Evolutionary conservation across 106 monocot genomes (phyloP), one percentile per base, ranked within the genome.

Genomic region (Xerophyta viscosa): DNA sequence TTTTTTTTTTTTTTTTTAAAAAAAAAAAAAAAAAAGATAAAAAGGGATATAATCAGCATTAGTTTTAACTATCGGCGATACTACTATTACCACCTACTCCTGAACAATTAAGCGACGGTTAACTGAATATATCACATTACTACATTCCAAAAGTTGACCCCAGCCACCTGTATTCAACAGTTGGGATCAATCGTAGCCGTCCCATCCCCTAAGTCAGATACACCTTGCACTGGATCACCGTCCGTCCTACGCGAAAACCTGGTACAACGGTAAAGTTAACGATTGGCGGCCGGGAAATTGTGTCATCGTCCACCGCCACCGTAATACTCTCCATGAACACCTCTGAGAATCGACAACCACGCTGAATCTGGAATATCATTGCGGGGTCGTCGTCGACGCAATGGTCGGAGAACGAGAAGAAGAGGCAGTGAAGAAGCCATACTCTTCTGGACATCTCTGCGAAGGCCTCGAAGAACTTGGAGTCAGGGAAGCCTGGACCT

Each of bases 281-380:
- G 0, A 15, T 41, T 10, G 39, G 45, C 19, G 8, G 3, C 19
- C 7, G 41, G 9, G 31, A 52, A 8, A n/a, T n/a, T n/a, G n/a
- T n/a, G n/a, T 8, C 52, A 20, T 20, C 73, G 7, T 24, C 62
- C 29, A 25, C 66, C 3, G 54, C 65, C 29, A 71, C 62, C 1
- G 23, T 62, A 5, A 98, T 71, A 45, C 71, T 98, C 66, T 96
- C 82, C 96, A 98, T 89, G 72, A 68, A 89, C 8, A 98, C 89
- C 62, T 89, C 89, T 1, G 96, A 98, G 71, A 89, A 98, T 19
- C 86, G 56, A 25, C 42, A 27, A 10, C 89, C 96, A 3, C 50
- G 60, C 23, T 41, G 42, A 27, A 46, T 81, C 58, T 79, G 78
- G 36, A 86, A 92, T 46, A n/a, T n/a, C n/a, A 87, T 70, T 29